phyloP scores from a whole-genome alignment of 495 filamentous ascomycete genomes.

The Elasticomyces elasticus region DNA sequence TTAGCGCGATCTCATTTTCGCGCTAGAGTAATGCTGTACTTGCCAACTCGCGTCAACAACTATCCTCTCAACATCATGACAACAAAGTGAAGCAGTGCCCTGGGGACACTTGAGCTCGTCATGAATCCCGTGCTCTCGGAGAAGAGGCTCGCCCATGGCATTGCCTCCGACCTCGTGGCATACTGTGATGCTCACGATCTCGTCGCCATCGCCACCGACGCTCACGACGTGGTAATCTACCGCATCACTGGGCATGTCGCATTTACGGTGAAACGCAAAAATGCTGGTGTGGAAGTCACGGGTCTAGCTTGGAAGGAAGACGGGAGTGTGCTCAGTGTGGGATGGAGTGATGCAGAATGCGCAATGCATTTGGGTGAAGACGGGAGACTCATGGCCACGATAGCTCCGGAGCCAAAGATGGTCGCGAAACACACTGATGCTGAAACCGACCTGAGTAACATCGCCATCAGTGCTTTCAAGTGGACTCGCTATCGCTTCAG shows the following conservation, averaged over 20 bases:
- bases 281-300: constrained; percentile 31
- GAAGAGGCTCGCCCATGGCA: constrained; percentile 45
- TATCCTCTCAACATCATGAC: background rate
- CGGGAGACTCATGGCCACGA: constrained; percentile 2
- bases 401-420: background rate
- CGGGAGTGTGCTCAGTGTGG: constrained; percentile 40
- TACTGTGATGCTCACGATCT: constrained; percentile 81
- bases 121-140: constrained; percentile 34
- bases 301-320: constrained; percentile 63
- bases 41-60: background rate
- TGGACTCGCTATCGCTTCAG: too few relatives aligned
- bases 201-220: constrained; percentile 54
- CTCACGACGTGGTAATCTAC: constrained; percentile 49
- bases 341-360: constrained; percentile 10
- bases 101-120: too few relatives aligned
- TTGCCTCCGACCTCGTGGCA: constrained; percentile 44
- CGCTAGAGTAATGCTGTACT: too few relatives aligned
- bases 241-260: constrained; percentile 60
- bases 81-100: too few relatives aligned
- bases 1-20: too few relatives aligned
- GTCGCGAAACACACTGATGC: background rate
- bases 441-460: background rate
- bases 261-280: constrained; percentile 48
- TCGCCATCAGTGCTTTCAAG: background rate
- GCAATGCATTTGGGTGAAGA: constrained; percentile 15